Conservation (phyloP, 768 basidiomycete species). For the Suillus luteus region DNA sequence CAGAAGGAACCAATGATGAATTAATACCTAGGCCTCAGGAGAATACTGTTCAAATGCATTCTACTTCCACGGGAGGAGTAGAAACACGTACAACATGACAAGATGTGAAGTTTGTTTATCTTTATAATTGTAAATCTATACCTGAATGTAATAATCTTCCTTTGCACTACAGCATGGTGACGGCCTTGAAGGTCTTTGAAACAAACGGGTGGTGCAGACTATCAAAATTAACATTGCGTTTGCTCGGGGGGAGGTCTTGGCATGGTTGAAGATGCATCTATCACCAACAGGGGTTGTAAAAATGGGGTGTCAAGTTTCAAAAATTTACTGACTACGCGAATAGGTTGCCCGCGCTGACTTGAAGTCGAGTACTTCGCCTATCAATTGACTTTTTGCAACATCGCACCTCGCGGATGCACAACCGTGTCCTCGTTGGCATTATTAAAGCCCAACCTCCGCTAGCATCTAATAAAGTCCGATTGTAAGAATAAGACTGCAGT, state of each 20-base stretch:
- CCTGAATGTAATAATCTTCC: neutral
- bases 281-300: conserved; percentile 1
- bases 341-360: conserved; percentile 1
- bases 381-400: conserved; percentile 14
- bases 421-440: conserved; percentile 29
- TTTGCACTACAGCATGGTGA: neutral
- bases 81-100: neutral
- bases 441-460: no score
- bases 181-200: neutral
- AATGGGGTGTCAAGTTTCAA: conserved; percentile 5
- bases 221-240: neutral
- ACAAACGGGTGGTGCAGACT: neutral
- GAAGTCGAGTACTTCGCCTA: neutral
- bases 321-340: neutral
- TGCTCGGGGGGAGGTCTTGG: no score
- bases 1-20: neutral
- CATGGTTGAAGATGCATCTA: neutral
- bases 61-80: neutral
- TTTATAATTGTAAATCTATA: neutral
- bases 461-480: conserved; percentile 26
- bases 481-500: conserved; percentile 6
- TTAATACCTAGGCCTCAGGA: neutral
- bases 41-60: neutral
- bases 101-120: neutral
- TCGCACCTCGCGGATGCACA: conserved; percentile 17